These are phyloP conservation scores for Salvia hispanica DNA, from an alignment of 257 asterid genomes.

Conservation along the genomic window DNA sequence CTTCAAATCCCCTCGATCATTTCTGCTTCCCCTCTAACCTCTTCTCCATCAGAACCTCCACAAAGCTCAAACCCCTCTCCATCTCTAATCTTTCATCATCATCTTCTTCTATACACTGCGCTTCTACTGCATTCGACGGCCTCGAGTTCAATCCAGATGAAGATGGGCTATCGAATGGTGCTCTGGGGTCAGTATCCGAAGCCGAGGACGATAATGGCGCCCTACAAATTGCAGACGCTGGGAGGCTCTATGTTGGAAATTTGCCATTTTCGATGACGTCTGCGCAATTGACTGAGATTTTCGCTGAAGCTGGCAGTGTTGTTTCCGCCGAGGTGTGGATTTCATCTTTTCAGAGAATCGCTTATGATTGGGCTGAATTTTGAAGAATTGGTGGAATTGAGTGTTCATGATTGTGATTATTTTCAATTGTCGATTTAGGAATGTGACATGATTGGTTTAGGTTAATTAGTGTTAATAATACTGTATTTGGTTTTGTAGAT, in stretches of 20 bases:
- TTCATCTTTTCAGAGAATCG: too few relatives aligned
- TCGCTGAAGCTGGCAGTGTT: conserved; percentile 81
- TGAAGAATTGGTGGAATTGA: neutral
- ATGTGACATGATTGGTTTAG: neutral
- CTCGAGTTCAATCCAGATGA: conserved; percentile 40
- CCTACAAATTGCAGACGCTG: conserved; percentile 49
- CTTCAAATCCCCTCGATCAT: conserved; percentile 38
- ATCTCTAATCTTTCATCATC: conserved; percentile 4
- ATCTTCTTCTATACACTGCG: conserved; percentile 32
- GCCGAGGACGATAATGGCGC: conserved; percentile 38
- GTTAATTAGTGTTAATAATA: conserved; percentile 9
- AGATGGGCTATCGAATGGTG: conserved; percentile 22
- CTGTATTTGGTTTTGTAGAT: conserved; percentile 45
- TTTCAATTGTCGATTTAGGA: conserved; percentile 3
- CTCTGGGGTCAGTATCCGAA: conserved; percentile 33
- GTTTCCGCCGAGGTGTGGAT: conserved; percentile 67
- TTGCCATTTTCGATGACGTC: conserved; percentile 83
- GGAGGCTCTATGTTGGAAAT: conserved; percentile 85
- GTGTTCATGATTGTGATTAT: neutral
- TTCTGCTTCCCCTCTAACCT: conserved; percentile 39
- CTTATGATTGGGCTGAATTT: neutral
- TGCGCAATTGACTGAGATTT: conserved; percentile 70
- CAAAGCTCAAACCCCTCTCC: conserved; percentile 35
- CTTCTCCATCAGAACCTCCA: conserved; percentile 37
- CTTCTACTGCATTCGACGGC: conserved; percentile 41